Evolutionary conservation across 1,139 yeast species (phyloP).

Genomic region (Suhomyces bribrorum): DNA sequence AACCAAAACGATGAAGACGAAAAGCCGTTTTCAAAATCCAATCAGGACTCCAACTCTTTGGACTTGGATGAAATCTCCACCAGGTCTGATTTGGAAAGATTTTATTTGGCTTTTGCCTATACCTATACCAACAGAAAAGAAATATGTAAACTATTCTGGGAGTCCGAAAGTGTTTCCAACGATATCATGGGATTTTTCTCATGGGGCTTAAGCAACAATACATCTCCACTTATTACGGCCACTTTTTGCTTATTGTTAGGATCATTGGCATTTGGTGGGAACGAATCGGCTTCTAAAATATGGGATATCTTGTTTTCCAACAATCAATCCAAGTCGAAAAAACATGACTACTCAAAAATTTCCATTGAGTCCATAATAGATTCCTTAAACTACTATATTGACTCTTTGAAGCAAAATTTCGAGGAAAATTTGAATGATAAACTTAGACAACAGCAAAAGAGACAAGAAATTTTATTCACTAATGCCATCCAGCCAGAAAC

Average conservation of each 20-base stretch:
- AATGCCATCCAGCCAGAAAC: constrained; percentile 17
- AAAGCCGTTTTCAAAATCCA: constrained; percentile 6
- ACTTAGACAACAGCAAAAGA: constrained; percentile 34
- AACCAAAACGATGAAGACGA: constrained; percentile 10
- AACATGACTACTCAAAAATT: constrained; percentile 46
- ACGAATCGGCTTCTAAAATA: constrained; percentile 45
- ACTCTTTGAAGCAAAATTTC: constrained; percentile 48
- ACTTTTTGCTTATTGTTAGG: constrained; percentile 79
- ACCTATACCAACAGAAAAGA: constrained; percentile 64
- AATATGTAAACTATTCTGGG: constrained; percentile 68
- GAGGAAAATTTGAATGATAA: constrained; percentile 38
- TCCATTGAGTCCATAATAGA: constrained; percentile 63
- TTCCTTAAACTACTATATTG: constrained; percentile 56
- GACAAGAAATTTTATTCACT: constrained; percentile 40
- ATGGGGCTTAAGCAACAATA: constrained; percentile 85
- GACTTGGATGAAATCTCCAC: constrained; percentile 60
- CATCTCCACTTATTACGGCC: constrained; percentile 78
- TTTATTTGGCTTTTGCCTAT: constrained; percentile 75
- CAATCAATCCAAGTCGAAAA: constrained; percentile 27
- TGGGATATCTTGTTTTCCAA: constrained; percentile 44
- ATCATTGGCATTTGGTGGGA: constrained; percentile 65
- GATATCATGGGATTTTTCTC: constrained; percentile 69
- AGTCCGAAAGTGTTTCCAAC: constrained; percentile 49
- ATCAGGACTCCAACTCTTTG: constrained; percentile 17
- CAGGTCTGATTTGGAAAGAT: constrained; percentile 83